phyloP scores from a whole-genome alignment of 139 green algal genomes.

The Picochlorum sp. region DNA sequence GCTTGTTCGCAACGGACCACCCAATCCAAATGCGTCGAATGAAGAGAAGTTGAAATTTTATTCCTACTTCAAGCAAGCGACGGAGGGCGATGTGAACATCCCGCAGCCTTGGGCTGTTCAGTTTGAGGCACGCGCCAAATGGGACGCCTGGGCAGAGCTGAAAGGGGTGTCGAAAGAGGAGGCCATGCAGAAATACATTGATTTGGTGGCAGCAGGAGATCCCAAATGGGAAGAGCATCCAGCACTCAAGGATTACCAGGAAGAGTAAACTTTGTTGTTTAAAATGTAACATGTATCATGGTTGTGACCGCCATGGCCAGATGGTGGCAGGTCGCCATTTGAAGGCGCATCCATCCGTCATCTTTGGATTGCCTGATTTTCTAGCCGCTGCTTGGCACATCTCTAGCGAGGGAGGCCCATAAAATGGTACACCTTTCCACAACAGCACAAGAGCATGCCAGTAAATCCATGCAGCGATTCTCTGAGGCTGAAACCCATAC shows the following conservation, averaged over 20 bases:
- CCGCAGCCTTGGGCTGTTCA: constrained; percentile 50
- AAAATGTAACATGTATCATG: too few species aligned
- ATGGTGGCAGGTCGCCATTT: background rate
- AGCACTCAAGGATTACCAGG: constrained; percentile 37
- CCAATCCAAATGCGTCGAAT: constrained; percentile 32
- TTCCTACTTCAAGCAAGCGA: constrained; percentile 57
- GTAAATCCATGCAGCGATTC: constrained; percentile 83
- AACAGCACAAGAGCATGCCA: constrained; percentile 73
- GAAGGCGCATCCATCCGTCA: background rate
- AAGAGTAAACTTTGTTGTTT: constrained; percentile 2
- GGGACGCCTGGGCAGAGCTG: constrained; percentile 56
- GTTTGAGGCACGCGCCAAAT: constrained; percentile 61
- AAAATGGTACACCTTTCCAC: constrained; percentile 60
- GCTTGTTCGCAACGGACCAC: constrained; percentile 55
- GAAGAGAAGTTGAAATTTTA: constrained; percentile 59
- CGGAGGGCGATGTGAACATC: constrained; percentile 46
- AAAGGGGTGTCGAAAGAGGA: constrained; percentile 65
- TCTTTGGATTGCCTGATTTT: background rate
- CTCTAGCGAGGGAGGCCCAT: constrained; percentile 19
- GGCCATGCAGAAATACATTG: constrained; percentile 66
- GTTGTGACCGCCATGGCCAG: background rate
- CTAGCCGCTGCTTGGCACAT: background rate
- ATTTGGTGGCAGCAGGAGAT: constrained; percentile 42
- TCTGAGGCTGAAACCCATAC: constrained; percentile 78
- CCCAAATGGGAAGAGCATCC: constrained; percentile 49